Base-by-base conservation (phyloP, 805 yeast genomes). In the Yamadazyma ubonensis region DNA sequence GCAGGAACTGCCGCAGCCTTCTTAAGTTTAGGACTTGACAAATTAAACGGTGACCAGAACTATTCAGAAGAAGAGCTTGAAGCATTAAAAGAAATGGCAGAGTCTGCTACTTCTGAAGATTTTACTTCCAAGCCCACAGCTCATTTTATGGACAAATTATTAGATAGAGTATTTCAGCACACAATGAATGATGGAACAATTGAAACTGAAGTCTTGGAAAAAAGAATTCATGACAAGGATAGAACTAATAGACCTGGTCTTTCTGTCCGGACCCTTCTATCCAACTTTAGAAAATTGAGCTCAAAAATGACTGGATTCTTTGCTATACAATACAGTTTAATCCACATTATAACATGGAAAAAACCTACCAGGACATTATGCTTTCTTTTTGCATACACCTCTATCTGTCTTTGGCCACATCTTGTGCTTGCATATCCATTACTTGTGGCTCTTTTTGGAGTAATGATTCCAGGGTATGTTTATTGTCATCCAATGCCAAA, bases 301-400 rank as follows among this genome's bases (percentile, higher is more conserved):
- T 52, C 70, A 8, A 73, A 78, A 39, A 68, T 81, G 69, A 77
- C 81, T 20, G 62, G 67, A 0, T 52, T 84, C 7, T 82, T 85
- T 49, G 72, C 65, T 29, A 41, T 80, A 2, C 91, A 85, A 50
- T 82, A 81, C 48, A 78, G 79, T 2, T 29, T 82, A 1, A 67
- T 81, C 5, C 75, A 78, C 36, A 54, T 85, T 0, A 43, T 86
- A 17, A 75, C 86, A 4, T 90, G 97, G 97, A 76, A 79, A 43
- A 68, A 72, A 19, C 90, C 95, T 0, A 68, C 85, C 0, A 73
- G 78, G 45, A 89, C 96, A 0, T 47, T 89, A 4, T 67, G 83
- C 0, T 55, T 67, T 16, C 59, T 87, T 39, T 63, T 82, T 4
- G 45, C 79, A 1, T 81, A 83, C 48, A 81, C 96, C 0, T 70